A percentile compares a stretch with the other conserved stretches of the same genome.
Conservation (phyloP, 2,329 filamentous ascomycete genomes). For the Claviceps pazoutovae region DNA sequence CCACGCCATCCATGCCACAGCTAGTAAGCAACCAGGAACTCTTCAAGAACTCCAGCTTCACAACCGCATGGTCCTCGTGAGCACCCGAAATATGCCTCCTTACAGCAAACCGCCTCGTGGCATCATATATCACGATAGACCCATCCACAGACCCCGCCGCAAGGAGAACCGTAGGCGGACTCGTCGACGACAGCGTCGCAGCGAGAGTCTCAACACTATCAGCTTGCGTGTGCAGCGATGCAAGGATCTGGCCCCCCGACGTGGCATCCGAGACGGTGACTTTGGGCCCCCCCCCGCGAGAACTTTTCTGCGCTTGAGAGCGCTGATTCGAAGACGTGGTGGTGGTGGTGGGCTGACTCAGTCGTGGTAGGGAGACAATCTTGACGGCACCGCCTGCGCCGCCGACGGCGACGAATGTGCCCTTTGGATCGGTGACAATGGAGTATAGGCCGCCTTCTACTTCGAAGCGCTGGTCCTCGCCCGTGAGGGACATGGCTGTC, state of each 20-base stretch:
- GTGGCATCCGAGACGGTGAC: conserved; percentile 20
- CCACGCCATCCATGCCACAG: conserved; percentile 82
- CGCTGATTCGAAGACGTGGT: not conserved
- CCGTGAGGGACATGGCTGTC: conserved; percentile 64
- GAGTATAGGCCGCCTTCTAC: conserved; percentile 88
- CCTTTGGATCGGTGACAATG: conserved; percentile 67
- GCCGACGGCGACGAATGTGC: conserved; percentile 69
- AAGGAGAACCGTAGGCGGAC: conserved; percentile 39
- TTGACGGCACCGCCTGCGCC: conserved; percentile 79
- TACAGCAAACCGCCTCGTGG: conserved; percentile 73
- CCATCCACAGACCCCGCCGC: conserved; percentile 58
- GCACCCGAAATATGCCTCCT: conserved; percentile 68
- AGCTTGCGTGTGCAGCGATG: conserved; percentile 64
- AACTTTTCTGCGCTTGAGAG: not conserved
- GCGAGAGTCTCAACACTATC: conserved; percentile 65
- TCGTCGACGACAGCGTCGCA: conserved; percentile 31
- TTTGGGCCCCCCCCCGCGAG: conserved; percentile 15
- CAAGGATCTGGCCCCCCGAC: conserved; percentile 52
- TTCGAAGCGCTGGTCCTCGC: conserved; percentile 74
- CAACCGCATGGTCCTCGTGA: conserved; percentile 79
- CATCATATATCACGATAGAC: conserved; percentile 76
- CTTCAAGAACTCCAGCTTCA: conserved; percentile 79
- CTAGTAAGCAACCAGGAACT: conserved; percentile 61
- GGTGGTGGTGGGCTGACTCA: conserved; percentile 15
- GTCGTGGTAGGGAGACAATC: conserved; percentile 67